Base-by-base conservation (phyloP, 257 asterid species). In the Craterostigma plantagineum region DNA sequence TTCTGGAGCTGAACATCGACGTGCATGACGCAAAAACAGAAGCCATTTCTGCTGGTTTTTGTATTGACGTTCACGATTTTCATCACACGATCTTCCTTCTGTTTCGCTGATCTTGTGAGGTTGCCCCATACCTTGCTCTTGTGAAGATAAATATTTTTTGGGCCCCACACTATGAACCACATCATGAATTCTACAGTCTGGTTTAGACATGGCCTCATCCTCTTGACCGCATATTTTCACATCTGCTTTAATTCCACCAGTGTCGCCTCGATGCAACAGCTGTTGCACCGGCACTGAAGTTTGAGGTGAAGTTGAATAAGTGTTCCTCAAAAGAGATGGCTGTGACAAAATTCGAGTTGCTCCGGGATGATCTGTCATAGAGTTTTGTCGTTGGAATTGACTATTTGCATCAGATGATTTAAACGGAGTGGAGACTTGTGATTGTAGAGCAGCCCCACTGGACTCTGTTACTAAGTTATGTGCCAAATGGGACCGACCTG, bases 1-100 rank as follows among this genome's bases (percentile, higher is more conserved):
- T 59, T 63, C 79, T 33, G 77, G 69, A 65, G 79, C 76, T 35
- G 84, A 67, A 66, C 99, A 90, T 38, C 79, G 62, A 41, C 96
- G 92, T 50, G 99, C 99, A 72, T 90, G 99, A 44, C 66, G 49
- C 65, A 84, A 58, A 73, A 84, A 77, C 39, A 83, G 63, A 51
- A 90, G 75, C 96, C 96, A 83, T 55, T 70, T 66, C 53, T 55
- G 71, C 63, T 90, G 92, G 63, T 90, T 80, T 66, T 14, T 62
- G 65, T 61, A 75, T 64, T 83, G 87, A 38, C 60, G 51, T 23
- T 23, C 30, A 23, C 30, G 30, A 23, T 23, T 23, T 23, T 23
- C 30, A 23, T 23, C 30, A 23, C 30, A 23, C 30, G 30, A 6
- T 23, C n/a, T n/a, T n/a, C n/a, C n/a, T n/a, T n/a, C n/a, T n/a